These are phyloP conservation scores for Tylopilus felleus DNA, from an alignment of 768 basidiomycete species.

Conservation along the genomic window DNA sequence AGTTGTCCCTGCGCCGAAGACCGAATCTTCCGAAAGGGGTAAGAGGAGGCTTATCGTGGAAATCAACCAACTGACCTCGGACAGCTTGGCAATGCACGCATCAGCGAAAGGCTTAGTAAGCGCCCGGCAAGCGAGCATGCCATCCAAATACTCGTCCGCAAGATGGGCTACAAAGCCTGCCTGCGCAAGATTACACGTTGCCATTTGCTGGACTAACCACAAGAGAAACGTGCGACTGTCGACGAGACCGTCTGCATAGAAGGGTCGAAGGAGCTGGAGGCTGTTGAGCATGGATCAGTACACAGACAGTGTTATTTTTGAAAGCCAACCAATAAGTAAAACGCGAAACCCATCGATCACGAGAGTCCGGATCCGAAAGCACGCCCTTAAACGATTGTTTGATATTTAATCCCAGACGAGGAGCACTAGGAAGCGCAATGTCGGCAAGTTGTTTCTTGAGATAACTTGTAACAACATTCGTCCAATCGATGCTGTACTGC, in stretches of 20 bases:
- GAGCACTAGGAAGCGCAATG: conserved; percentile 76
- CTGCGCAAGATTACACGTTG: conserved; percentile 77
- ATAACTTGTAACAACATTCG: conserved; percentile 74
- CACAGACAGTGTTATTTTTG: neutral
- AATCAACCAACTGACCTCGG: conserved; percentile 47
- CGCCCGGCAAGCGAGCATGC: conserved; percentile 62
- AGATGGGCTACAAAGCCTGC: conserved; percentile 70
- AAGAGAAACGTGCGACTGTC: conserved; percentile 72
- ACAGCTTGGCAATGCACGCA: conserved; percentile 62
- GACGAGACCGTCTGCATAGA: conserved; percentile 78
- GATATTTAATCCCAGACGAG: conserved; percentile 71
- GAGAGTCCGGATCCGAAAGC: conserved; percentile 63
- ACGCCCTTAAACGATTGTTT: conserved; percentile 84
- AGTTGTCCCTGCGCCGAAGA: conserved; percentile 55
- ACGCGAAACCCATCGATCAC: conserved; percentile 74
- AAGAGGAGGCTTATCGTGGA: neutral
- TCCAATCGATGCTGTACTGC: conserved; percentile 85
- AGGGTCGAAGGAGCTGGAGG: conserved; percentile 66
- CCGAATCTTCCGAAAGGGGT: conserved; percentile 45
- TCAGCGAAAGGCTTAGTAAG: conserved; percentile 68
- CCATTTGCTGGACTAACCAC: conserved; percentile 79
- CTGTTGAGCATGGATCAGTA: conserved; percentile 35
- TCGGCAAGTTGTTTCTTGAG: conserved; percentile 80
- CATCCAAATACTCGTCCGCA: conserved; percentile 77
- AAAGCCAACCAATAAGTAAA: conserved; percentile 69